These are phyloP conservation scores for Breynia disticha DNA, from an alignment of 441 rosid genomes.

Conservation along the genomic window DNA sequence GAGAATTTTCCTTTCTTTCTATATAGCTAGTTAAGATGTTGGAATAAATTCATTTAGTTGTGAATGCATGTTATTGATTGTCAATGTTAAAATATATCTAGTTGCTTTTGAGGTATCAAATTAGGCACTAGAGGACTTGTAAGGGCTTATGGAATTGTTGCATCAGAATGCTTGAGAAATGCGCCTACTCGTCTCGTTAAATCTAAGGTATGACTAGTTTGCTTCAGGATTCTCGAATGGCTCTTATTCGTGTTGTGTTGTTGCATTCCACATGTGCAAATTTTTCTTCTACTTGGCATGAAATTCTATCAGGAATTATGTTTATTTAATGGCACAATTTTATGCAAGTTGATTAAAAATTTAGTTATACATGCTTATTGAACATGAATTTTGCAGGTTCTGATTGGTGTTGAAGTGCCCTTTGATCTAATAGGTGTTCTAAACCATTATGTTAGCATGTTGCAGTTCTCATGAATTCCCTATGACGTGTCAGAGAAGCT, in stretches of 20 bases:
- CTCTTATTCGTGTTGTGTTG: too few species aligned
- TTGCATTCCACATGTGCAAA: too few species aligned
- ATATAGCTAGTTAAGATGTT: too few species aligned
- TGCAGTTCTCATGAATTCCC: neutral
- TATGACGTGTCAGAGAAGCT: too few species aligned
- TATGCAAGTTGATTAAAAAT: neutral
- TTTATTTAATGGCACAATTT: neutral
- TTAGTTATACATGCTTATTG: neutral
- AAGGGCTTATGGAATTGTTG: constrained; percentile 85
- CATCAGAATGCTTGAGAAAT: constrained; percentile 75
- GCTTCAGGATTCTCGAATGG: neutral
- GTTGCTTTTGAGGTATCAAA: constrained; percentile 92
- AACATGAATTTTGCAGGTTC: constrained; percentile 41
- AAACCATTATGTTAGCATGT: constrained; percentile 57
- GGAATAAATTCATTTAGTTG: too few species aligned
- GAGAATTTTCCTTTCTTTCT: too few species aligned
- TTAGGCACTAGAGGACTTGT: constrained; percentile 89
- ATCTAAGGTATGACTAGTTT: constrained; percentile 41
- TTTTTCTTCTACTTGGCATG: too few species aligned
- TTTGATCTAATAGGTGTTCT: constrained; percentile 71
- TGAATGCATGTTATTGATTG: neutral
- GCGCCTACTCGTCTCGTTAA: constrained; percentile 61
- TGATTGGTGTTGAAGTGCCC: constrained; percentile 70
- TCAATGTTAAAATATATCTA: constrained; percentile 17
- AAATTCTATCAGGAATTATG: too few species aligned